Evolutionary conservation across 2,329 filamentous ascomycete genomes (phyloP), one percentile per base, ranked within the genome.

Genomic region (Trichoderma sp.): DNA sequence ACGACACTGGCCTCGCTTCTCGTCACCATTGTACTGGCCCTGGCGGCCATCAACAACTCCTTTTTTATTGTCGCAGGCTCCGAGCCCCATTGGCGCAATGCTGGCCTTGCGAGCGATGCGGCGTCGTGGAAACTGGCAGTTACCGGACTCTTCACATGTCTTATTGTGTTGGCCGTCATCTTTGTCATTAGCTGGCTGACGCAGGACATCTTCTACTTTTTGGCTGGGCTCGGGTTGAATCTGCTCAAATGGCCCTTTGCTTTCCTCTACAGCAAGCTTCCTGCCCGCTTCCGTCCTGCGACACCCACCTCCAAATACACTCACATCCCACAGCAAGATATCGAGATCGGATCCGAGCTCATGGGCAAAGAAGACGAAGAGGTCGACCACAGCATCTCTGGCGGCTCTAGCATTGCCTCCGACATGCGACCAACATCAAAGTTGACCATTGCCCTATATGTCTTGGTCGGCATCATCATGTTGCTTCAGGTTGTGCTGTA

Each of bases 1-100:
- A 72, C 39, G 69, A 71, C 18, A 21, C 63, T 65, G 30, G 73
- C 59, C 39, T 73, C 64, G 5, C 63, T 77, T 8, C 71, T 78
- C 26, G 68, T 75, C 10, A 66, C 74, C n/a, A 55, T 63, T 46
- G 65, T 71, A n/a, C n/a, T 71, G 63, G n/a, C 60, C 55, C 65
- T 71, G 54, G 56, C 69, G 28, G 58, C 65, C 34, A 74, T 58
- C 74, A 76, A 74, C 70, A 73, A 73, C 24, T 71, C 72, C 30
- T 76, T 76, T 58, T 76, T 73, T 46, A 59, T 68, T 43, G 73
- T 74, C 11, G 71, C 77, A 0, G 77, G 77, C 49, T 74, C 75
- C 11, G 78, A 80, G 65, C 74, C 79, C 5, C 78, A 77, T 59
- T 77, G 78, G 71, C 73, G 76, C 37, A 79, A 79, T 61, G 70